Conservation (phyloP, 2,329 filamentous ascomycete species). For the Colletotrichum graminicola region DNA sequence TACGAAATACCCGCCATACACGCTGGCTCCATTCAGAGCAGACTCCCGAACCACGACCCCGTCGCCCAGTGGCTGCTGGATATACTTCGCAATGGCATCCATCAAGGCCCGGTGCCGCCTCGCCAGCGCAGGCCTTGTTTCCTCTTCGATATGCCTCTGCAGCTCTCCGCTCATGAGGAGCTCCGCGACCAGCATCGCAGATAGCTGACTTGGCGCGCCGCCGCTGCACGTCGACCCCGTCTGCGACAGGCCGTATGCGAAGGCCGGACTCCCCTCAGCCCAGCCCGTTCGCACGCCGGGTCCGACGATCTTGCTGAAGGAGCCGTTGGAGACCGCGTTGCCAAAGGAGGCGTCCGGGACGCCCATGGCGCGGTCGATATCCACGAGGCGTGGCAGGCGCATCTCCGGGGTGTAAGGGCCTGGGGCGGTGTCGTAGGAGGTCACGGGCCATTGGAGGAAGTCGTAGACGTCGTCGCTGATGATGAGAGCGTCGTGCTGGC, state of each 20-base stretch:
- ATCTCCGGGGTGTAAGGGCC: slow-evolving; percentile 49
- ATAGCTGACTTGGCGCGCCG: slow-evolving; percentile 69
- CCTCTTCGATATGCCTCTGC: slow-evolving; percentile 56
- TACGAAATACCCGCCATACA: slow-evolving; percentile 87
- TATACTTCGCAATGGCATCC: slow-evolving; percentile 63
- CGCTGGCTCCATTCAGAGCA: slow-evolving; percentile 52
- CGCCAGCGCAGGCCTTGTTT: slow-evolving; percentile 60
- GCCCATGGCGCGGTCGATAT: slow-evolving; percentile 79
- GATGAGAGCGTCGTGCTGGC: slow-evolving; percentile 84
- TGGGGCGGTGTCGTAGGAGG: slow-evolving; percentile 35
- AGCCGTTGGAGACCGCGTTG: slow-evolving; percentile 86
- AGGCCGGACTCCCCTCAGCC: slow-evolving; percentile 76
- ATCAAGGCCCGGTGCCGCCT: slow-evolving; percentile 65
- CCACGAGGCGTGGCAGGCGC: slow-evolving; percentile 80
- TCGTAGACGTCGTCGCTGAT: slow-evolving; percentile 96
- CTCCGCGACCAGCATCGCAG: slow-evolving; percentile 63
- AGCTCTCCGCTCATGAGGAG: slow-evolving; percentile 60
- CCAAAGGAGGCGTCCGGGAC: slow-evolving; percentile 72
- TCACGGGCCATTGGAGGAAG: slow-evolving; percentile 81
- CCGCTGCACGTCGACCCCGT: slow-evolving; percentile 68
- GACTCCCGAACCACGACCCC: slow-evolving; percentile 63
- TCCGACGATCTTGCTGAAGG: slow-evolving; percentile 88
- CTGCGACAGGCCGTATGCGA: slow-evolving; percentile 63
- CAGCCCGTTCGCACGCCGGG: slow-evolving; percentile 90
- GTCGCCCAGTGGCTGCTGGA: slow-evolving; percentile 67